A percentile compares a stretch with the other conserved stretches of the same genome.
Evolutionary conservation across 306 rosid species (phyloP).

Genomic region (Ziziphus jujuba): DNA sequence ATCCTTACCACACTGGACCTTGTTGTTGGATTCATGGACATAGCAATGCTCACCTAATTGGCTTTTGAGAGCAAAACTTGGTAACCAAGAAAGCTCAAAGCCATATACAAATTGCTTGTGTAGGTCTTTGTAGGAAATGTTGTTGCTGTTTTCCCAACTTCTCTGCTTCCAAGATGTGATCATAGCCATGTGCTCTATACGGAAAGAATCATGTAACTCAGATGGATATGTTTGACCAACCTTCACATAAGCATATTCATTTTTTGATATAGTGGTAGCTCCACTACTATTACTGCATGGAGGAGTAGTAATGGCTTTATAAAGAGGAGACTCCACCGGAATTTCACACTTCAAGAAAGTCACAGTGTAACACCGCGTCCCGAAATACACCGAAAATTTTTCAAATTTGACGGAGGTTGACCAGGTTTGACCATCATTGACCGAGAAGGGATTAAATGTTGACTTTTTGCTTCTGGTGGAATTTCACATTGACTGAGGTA

Average conservation of each 20-base stretch:
- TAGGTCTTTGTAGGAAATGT: slow-evolving; percentile 2
- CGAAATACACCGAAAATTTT: too few relatives aligned
- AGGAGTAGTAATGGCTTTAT: neutral
- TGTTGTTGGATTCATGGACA: neutral
- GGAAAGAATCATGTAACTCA: neutral
- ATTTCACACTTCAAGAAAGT: slow-evolving; percentile 5
- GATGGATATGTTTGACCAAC: neutral
- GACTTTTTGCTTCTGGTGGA: too few relatives aligned
- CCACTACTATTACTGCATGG: neutral
- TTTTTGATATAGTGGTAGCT: neutral
- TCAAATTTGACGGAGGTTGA: too few relatives aligned
- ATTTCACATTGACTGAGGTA: too few relatives aligned
- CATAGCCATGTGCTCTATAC: neutral
- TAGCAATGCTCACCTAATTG: too few relatives aligned
- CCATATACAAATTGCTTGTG: neutral
- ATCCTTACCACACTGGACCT: neutral
- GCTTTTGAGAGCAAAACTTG: too few relatives aligned
- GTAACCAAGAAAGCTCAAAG: slow-evolving; percentile 19
- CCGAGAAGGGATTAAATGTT: too few relatives aligned
- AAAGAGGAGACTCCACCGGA: neutral
- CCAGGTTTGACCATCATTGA: too few relatives aligned
- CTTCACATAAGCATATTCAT: too few relatives aligned
- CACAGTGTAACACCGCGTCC: too few relatives aligned
- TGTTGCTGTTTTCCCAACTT: too few relatives aligned
- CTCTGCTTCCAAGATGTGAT: too few relatives aligned